Evolutionary conservation across 2,329 filamentous ascomycete species (phyloP).

Genomic region (Chaetomium sp.): DNA sequence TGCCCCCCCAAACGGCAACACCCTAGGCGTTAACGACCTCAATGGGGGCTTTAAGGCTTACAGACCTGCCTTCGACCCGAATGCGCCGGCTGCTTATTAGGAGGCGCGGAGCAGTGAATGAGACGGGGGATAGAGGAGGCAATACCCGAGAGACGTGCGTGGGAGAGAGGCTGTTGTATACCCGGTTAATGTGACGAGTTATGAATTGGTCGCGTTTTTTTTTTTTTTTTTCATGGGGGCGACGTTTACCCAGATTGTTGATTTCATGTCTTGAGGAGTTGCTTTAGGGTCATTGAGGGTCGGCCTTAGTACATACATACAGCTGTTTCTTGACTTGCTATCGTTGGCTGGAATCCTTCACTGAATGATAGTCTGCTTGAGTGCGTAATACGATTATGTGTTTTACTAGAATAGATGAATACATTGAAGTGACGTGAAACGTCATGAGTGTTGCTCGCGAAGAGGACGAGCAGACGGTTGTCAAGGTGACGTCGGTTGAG

Average conservation of each 20-base stretch:
- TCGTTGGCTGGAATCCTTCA: neutral
- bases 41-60: constrained; percentile 10
- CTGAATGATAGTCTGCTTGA: constrained; percentile 1
- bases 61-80: constrained; percentile 15
- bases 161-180: neutral
- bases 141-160: neutral
- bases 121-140: neutral
- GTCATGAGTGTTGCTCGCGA: neutral
- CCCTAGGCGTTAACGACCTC: neutral
- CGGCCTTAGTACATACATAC: neutral
- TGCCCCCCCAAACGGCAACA: neutral
- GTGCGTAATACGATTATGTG: neutral
- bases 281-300: neutral
- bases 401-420: neutral
- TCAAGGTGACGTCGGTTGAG: constrained; percentile 12
- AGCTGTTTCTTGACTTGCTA: neutral
- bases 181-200: neutral
- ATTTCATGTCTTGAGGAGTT: neutral
- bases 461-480: neutral
- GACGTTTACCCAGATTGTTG: constrained; percentile 1
- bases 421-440: neutral
- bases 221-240: neutral
- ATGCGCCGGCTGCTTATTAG: constrained; percentile 15
- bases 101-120: neutral
- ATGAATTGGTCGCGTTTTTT: neutral